Evolutionary conservation across 495 filamentous ascomycete species (phyloP), one percentile per base, ranked within the genome.

Genomic region (Penicillium canariense): DNA sequence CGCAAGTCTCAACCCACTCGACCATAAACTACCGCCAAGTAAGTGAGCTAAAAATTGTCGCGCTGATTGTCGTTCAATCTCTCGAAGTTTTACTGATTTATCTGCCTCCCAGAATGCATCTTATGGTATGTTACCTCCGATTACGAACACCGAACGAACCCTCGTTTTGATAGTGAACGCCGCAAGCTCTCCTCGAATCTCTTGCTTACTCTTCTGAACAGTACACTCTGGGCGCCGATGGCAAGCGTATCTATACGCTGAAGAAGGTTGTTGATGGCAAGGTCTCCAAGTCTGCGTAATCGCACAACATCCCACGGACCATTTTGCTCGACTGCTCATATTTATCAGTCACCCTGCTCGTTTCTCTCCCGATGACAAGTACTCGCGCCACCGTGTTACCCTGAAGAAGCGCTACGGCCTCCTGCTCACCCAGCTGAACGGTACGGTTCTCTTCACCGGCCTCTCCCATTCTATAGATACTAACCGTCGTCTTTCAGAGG

Each of bases 351-450:
- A 98, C 81, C 94, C 95, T 18, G 95, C 95, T 40, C 81, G 95
- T 55, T 98, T 97, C 80, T 94, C 90, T 31, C 94, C 94, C 54
- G 94, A 98, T 77, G 94, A 98, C 79, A 95, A 94, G 77, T 96
- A 93, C 77, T 96, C 92, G 59, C 84, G 84, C 57, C 91, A 98
- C 75, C 84, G 94, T 59, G 89, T 96, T 28, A 91, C 89, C 15
- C 79, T 98, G 55, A 96, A 96, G 84, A 89, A 86, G 79, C 83
- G 94, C 66, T 96, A 93, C 70, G 86, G 84, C 23, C 81, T 96
- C 45, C 81, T 97, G 38, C 75, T 96, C 69, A 91, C 86, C 35
- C 89, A 96, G 80, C 84, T 90, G 73, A 79, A 88, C 48, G 68
- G 70, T 74, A 70, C 43, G 68, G 30, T 43, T 15, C n/a, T n/a